A percentile compares a stretch with the other conserved stretches of the same genome.
phyloP scores from a whole-genome alignment of 352 stramenopile species.

The Discostella stelligera region DNA sequence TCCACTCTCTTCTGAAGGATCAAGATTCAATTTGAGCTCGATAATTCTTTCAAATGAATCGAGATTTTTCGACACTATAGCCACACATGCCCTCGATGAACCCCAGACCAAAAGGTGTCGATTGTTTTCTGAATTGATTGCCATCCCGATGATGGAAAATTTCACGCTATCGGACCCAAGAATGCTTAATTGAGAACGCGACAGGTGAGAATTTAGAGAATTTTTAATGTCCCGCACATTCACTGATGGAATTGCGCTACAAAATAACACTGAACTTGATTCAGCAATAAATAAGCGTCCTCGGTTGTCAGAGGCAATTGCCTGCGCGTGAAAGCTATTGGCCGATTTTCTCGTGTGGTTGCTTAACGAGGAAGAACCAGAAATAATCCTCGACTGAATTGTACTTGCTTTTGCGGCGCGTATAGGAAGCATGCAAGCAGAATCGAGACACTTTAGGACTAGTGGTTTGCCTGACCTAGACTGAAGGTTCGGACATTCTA shows the following conservation, averaged over 20 bases:
- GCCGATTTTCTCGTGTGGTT: constrained; percentile 49
- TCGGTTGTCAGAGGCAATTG: constrained; percentile 65
- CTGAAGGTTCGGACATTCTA: constrained; percentile 35
- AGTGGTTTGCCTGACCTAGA: constrained; percentile 46
- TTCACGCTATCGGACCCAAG: constrained; percentile 55
- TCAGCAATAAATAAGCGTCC: constrained; percentile 73
- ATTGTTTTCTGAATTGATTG: constrained; percentile 63
- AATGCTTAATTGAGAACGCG: constrained; percentile 61
- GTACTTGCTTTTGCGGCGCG: constrained; percentile 53
- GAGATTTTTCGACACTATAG: constrained; percentile 59
- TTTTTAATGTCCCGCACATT: constrained; percentile 52
- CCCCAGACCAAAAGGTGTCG: constrained; percentile 76
- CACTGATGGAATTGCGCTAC: constrained; percentile 51
- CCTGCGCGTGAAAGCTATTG: constrained; percentile 39
- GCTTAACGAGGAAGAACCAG: constrained; percentile 36
- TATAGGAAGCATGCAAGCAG: constrained; percentile 52
- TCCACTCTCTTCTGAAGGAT: constrained; percentile 65
- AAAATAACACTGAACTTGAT: constrained; percentile 69
- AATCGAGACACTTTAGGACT: constrained; percentile 33
- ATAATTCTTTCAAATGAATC: constrained; percentile 65
- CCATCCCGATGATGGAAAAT: constrained; percentile 73
- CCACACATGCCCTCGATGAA: constrained; percentile 58
- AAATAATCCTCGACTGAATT: constrained; percentile 58
- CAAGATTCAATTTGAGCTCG: constrained; percentile 64
- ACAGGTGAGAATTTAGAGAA: constrained; percentile 41